Evolutionary conservation across 2,329 filamentous ascomycete genomes (phyloP).

Genomic region (Leptographium wingfieldii): DNA sequence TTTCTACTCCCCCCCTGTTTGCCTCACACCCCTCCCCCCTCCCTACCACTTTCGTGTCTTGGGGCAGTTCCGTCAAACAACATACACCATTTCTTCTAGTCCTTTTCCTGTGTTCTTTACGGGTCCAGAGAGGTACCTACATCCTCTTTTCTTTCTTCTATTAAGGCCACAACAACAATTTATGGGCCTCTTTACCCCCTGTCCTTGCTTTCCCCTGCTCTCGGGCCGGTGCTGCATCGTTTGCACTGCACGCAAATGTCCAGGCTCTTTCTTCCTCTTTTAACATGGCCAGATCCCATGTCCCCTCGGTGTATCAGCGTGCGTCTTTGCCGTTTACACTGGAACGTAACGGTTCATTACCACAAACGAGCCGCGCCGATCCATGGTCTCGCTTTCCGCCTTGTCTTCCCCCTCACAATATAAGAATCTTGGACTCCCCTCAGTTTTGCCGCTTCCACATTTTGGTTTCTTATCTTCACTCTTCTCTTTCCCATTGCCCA

Average conservation of each 20-base stretch:
- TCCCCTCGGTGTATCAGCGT: neutral
- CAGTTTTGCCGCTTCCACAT: too few relatives aligned
- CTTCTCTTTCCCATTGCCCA: neutral
- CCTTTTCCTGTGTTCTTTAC: neutral
- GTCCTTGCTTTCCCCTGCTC: neutral
- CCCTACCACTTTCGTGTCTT: neutral
- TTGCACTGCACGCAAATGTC: neutral
- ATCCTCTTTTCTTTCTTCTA: neutral
- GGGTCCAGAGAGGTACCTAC: neutral
- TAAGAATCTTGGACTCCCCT: neutral
- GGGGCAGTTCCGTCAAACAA: neutral
- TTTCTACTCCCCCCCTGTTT: constrained; percentile 1
- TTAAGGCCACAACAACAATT: neutral
- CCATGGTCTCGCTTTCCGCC: neutral
- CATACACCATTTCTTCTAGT: neutral
- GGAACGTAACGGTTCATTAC: neutral
- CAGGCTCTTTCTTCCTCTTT: neutral
- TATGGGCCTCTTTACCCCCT: neutral
- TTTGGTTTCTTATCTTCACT: neutral
- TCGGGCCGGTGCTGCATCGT: neutral
- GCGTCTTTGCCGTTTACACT: neutral
- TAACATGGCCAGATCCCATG: neutral
- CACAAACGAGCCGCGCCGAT: neutral
- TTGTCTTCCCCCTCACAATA: neutral
- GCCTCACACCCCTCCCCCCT: constrained; percentile 1